Percentiles rank a stretch among this genome's conserved stretches.
These are phyloP conservation scores for Erigeron philadelphicus DNA, from an alignment of 140 eudicot genomes.

Conservation along the genomic window DNA sequence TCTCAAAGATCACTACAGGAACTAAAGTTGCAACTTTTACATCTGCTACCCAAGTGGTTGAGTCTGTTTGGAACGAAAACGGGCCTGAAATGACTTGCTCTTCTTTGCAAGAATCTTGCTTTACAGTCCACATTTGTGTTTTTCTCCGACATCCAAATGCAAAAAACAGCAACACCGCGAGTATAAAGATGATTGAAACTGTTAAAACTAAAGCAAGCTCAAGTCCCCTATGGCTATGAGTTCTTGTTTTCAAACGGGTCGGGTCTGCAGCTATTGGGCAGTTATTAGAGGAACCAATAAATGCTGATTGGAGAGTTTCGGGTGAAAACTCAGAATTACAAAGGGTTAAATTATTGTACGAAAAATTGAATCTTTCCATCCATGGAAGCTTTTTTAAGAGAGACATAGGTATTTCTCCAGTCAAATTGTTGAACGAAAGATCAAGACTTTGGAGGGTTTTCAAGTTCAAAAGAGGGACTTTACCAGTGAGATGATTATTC, in stretches of 20 bases:
- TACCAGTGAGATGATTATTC: conserved; percentile 47
- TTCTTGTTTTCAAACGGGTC: conserved; percentile 35
- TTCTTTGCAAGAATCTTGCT: conserved; percentile 63
- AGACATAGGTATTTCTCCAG: conserved; percentile 58
- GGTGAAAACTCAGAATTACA: conserved; percentile 49
- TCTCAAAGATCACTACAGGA: conserved; percentile 66
- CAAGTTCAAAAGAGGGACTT: conserved; percentile 48
- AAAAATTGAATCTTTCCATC: conserved; percentile 73
- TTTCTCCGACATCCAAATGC: conserved; percentile 67
- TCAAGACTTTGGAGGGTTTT: conserved; percentile 46
- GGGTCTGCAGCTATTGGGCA: conserved; percentile 90
- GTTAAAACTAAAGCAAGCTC: conserved; percentile 62
- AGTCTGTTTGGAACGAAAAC: conserved; percentile 77
- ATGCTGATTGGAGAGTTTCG: conserved; percentile 51
- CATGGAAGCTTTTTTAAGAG: conserved; percentile 46
- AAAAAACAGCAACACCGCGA: conserved; percentile 51
- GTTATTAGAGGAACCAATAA: conserved; percentile 61
- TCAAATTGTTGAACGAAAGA: conserved; percentile 61
- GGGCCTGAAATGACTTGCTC: conserved; percentile 80
- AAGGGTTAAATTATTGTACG: conserved; percentile 73
- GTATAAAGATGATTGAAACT: conserved; percentile 52
- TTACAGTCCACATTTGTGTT: conserved; percentile 60
- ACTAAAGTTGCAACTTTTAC: conserved; percentile 55
- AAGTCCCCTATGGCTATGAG: conserved; percentile 49
- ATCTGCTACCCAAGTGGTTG: conserved; percentile 73